phyloP scores from a whole-genome alignment of 495 filamentous ascomycete genomes.

The Xylaria curta region DNA sequence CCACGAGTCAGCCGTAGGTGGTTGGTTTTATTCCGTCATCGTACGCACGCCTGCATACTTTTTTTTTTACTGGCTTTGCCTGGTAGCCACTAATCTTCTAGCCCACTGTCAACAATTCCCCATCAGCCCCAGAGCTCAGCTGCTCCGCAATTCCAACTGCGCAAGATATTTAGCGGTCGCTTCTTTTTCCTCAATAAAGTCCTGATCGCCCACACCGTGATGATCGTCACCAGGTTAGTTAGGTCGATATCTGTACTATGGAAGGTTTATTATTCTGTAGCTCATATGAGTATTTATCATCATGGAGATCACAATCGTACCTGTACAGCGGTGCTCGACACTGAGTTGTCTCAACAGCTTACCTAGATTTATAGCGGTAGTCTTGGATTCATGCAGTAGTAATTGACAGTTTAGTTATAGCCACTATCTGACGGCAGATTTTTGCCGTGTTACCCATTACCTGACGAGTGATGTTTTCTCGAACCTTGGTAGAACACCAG shows the following conservation, averaged over 20 bases:
- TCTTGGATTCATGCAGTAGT: background rate
- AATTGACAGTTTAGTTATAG: background rate
- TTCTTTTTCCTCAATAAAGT: slow-evolving; percentile 5
- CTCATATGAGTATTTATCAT: background rate
- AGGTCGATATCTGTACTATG: background rate
- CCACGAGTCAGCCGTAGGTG: slow-evolving; percentile 1
- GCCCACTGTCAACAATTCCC: background rate
- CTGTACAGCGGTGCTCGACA: background rate
- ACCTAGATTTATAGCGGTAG: background rate
- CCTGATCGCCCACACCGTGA: slow-evolving; percentile 7
- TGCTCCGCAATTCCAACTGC: slow-evolving; percentile 4
- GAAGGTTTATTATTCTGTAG: background rate
- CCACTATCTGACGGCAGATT: background rate
- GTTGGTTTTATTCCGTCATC: slow-evolving; percentile 12
- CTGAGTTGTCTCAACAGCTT: background rate
- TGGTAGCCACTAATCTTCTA: slow-evolving; percentile 5
- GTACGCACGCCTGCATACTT: background rate
- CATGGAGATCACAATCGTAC: background rate
- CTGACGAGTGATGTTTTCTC: background rate
- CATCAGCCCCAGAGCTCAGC: slow-evolving; percentile 2
- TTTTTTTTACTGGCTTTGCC: background rate
- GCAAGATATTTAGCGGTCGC: background rate
- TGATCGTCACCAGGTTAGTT: slow-evolving; percentile 4
- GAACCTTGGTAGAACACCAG: background rate
- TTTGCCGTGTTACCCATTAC: slow-evolving; percentile 8